Evolutionary conservation across 1,139 yeast species (phyloP), one percentile per base, ranked within the genome.

Genomic region (Kazachstania sp.): DNA sequence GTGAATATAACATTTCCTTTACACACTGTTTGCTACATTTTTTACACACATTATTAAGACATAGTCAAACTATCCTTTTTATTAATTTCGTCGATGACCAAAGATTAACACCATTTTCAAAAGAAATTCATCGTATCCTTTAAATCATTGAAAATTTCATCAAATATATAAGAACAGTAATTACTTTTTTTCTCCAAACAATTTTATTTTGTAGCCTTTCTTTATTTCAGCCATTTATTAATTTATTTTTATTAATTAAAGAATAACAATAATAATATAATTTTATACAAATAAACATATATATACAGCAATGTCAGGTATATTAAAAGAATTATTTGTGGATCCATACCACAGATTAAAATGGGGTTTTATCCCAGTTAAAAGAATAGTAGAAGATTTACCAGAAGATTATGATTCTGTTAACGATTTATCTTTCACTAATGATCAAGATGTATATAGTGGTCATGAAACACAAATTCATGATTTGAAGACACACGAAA

Each of bases 301-400:
- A 32, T 32, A 32, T 15, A 32, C n/a, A 32, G 18, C 11, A 15
- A 43, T 38, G 41, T 38, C 41, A 13, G 41, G 32, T 12, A 11
- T 38, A 38, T 26, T 28, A 18, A 20, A 45, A 39, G 57, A 57
- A 50, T 44, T 58, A 48, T 47, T 59, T 35, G 47, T 54, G n/a
- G 59, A 59, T 36, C 69, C 70, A 15, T 59, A 64, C 52, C 60
- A 61, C 36, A 60, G 75, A 41, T 64, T 75, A 50, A 74, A 74
- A 54, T 76, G 74, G 72, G 80, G 79, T 3, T 65, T 75, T 46
- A 47, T 74, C 18, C 81, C 81, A 1, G 68, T 63, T 5, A 65
- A 72, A 55, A 67, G 81, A 61, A 54, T 70, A 4, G 72, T 74
- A 7, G 76, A 73, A 39, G 77, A 73, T 50, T 35, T 28, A 26